A percentile compares a stretch with the other conserved stretches of the same genome.
phyloP scores from a whole-genome alignment of 2,329 filamentous ascomycete genomes.

The Colletotrichum musicola region DNA sequence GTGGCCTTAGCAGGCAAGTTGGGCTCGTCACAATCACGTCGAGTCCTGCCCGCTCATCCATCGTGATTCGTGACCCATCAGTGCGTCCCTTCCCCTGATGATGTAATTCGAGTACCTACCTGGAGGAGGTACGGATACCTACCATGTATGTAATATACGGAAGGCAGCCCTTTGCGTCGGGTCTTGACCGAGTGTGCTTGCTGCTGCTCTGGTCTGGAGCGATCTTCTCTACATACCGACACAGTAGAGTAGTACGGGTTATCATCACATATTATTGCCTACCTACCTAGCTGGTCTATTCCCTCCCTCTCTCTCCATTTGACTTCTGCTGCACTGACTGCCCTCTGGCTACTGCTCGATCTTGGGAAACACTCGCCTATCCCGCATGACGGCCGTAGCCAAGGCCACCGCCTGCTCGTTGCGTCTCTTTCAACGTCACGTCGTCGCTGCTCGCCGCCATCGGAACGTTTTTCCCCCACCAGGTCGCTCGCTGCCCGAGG shows the following conservation, averaged over 20 bases:
- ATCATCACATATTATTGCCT: background rate
- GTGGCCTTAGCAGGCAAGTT: background rate
- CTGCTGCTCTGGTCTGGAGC: background rate
- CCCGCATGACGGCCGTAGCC: no score
- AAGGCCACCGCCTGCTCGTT: background rate
- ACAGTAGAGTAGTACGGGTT: no score
- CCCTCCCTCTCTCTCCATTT: slow-evolving; percentile 1
- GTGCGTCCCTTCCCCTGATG: slow-evolving; percentile 14
- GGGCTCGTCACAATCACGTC: background rate
- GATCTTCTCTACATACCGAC: no score
- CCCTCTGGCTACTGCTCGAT: background rate
- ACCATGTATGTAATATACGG: background rate
- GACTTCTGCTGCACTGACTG: background rate
- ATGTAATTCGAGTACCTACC: slow-evolving; percentile 27
- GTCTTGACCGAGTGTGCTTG: slow-evolving; percentile 29
- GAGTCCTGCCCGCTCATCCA: background rate
- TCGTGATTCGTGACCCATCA: background rate
- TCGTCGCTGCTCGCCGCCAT: slow-evolving; percentile 8
- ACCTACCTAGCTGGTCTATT: background rate
- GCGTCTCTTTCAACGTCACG: background rate
- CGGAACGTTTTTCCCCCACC: slow-evolving; percentile 24
- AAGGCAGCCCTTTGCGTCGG: slow-evolving; percentile 16
- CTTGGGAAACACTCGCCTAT: background rate
- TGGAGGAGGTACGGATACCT: no score
- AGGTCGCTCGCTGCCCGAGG: background rate